phyloP scores from a whole-genome alignment of 2,329 filamentous ascomycete genomes.

The Chaetomium globosum region DNA sequence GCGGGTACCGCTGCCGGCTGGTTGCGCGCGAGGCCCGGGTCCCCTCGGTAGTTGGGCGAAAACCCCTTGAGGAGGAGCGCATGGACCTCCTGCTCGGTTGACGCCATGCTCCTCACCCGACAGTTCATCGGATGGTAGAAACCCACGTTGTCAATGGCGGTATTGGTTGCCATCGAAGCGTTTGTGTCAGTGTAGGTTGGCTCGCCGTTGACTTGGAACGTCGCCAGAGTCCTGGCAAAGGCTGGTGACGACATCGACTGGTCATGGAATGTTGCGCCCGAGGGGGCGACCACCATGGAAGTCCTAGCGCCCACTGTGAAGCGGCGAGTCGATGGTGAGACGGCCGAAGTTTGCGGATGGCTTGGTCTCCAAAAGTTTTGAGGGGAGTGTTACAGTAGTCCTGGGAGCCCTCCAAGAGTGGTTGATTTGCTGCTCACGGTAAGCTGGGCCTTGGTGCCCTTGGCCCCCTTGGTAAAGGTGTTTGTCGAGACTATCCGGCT shows the following conservation, averaged over 20 bases:
- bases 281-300: not conserved
- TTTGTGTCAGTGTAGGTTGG: not conserved
- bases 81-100: constrained; percentile 19
- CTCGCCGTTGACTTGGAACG: not conserved
- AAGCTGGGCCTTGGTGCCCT: not conserved
- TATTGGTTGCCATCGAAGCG: not conserved
- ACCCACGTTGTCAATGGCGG: not conserved
- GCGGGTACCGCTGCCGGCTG: constrained; percentile 46
- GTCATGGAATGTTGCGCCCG: not conserved
- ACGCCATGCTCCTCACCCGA: constrained; percentile 12
- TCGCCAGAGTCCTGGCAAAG: not conserved
- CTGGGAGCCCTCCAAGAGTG: not conserved
- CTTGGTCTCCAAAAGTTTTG: not conserved
- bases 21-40: constrained; percentile 44
- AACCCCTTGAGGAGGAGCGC: constrained; percentile 38
- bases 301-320: not conserved
- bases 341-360: not conserved
- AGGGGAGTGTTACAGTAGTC: not conserved
- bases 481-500: not conserved
- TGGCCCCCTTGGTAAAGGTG: not conserved
- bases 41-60: constrained; percentile 46
- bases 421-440: not conserved
- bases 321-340: not conserved
- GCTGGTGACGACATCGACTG: not conserved
- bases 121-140: constrained; percentile 34